These are phyloP conservation scores for Luvunga scandens DNA, from an alignment of 345 rosid genomes.

Conservation along the genomic window DNA sequence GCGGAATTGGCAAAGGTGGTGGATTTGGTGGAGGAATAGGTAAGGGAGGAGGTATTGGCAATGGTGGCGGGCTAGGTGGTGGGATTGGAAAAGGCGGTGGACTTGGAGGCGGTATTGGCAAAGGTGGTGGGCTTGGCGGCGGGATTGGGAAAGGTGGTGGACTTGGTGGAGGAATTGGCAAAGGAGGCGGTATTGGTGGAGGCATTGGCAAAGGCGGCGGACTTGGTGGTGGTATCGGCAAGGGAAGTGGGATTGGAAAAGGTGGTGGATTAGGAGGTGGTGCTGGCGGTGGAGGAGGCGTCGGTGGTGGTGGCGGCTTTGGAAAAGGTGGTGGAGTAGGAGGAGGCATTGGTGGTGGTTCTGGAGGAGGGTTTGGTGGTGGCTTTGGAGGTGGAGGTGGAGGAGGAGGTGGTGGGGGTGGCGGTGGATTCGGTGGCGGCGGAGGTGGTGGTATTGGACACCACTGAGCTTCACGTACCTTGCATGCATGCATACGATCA, in stretches of 20 bases:
- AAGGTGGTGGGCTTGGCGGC: constrained; percentile 25
- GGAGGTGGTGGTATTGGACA: constrained; percentile 9
- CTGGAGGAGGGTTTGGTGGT: constrained; percentile 9
- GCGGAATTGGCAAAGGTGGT: constrained; percentile 3
- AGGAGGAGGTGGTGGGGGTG: neutral
- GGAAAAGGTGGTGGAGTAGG: constrained; percentile 16
- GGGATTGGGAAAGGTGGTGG: constrained; percentile 27
- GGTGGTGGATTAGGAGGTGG: constrained; percentile 25
- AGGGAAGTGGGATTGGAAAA: constrained; percentile 19
- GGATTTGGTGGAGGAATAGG: too few relatives aligned
- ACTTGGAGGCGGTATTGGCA: constrained; percentile 13
- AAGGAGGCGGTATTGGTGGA: constrained; percentile 27
- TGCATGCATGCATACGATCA: constrained; percentile 26
- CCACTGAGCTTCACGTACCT: neutral
- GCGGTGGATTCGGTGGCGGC: neutral
- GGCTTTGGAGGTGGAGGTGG: constrained; percentile 14
- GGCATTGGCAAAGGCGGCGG: constrained; percentile 30
- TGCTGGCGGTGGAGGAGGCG: constrained; percentile 8
- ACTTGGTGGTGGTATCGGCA: constrained; percentile 14
- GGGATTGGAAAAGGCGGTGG: constrained; percentile 31
- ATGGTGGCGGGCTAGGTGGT: constrained; percentile 38
- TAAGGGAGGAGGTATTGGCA: neutral
- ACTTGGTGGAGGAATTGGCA: constrained; percentile 21
- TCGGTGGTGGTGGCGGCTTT: constrained; percentile 10
- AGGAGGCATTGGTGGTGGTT: constrained; percentile 9